Conservation (phyloP, 148 eudicot species). For the Cornus florida region DNA sequence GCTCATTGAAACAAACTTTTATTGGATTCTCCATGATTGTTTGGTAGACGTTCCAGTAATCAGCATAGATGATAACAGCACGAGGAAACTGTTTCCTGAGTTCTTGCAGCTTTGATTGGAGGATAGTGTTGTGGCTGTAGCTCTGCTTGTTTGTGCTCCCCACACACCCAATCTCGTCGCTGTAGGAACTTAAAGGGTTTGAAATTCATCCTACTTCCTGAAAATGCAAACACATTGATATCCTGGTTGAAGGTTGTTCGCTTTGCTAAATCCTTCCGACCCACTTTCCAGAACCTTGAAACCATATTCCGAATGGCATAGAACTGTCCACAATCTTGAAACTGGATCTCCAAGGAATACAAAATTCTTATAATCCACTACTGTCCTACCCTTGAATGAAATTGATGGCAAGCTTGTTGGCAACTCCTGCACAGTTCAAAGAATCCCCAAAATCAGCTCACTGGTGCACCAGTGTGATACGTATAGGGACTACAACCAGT, state of each 20-base stretch:
- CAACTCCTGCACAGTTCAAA: slow-evolving; percentile 44
- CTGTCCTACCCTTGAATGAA: background rate
- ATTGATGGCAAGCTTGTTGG: slow-evolving; percentile 30
- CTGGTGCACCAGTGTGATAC: background rate
- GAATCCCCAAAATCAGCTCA: background rate
- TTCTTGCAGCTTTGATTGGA: slow-evolving; percentile 42
- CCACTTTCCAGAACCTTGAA: slow-evolving; percentile 37
- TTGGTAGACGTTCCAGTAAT: slow-evolving; percentile 61
- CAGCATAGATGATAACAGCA: slow-evolving; percentile 59
- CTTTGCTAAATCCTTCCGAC: slow-evolving; percentile 46
- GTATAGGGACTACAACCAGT: background rate
- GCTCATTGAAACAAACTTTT: slow-evolving; percentile 62
- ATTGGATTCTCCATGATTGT: slow-evolving; percentile 33
- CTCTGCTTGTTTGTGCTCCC: slow-evolving; percentile 40
- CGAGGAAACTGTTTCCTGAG: slow-evolving; percentile 47
- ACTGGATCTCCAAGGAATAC: slow-evolving; percentile 33
- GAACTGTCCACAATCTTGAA: slow-evolving; percentile 46
- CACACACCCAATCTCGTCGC: slow-evolving; percentile 69
- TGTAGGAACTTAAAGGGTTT: slow-evolving; percentile 7
- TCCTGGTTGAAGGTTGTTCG: slow-evolving; percentile 41
- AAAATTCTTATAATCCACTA: slow-evolving; percentile 9
- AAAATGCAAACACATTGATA: slow-evolving; percentile 28
- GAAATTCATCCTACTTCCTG: background rate
- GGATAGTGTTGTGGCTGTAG: slow-evolving; percentile 51
- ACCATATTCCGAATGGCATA: slow-evolving; percentile 29